A percentile compares a stretch with the other conserved stretches of the same genome.
phyloP scores from a whole-genome alignment of 2,329 filamentous ascomycete genomes.

The Fusarium luffae region DNA sequence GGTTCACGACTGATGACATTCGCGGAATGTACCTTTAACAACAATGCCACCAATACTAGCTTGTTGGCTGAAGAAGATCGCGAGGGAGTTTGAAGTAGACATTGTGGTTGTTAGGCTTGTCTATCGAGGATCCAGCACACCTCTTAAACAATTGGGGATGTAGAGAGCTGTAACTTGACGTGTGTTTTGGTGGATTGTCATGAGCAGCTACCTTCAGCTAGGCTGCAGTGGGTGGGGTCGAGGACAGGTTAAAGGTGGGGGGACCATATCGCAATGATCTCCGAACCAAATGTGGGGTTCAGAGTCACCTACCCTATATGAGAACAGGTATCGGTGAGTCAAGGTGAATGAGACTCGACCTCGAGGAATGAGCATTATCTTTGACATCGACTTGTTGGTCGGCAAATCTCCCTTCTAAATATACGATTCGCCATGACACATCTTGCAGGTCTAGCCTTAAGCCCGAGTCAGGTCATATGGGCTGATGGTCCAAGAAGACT shows the following conservation, averaged over 20 bases:
- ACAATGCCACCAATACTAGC: constrained; percentile 58
- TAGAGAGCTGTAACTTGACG: constrained; percentile 38
- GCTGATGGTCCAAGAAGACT: neutral
- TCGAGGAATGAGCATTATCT: neutral
- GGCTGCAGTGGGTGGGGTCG: constrained; percentile 33
- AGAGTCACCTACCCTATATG: neutral
- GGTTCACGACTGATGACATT: constrained; percentile 7
- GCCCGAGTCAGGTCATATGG: neutral
- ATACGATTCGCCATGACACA: neutral
- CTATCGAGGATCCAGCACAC: neutral
- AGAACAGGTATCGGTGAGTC: neutral
- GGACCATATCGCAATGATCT: neutral
- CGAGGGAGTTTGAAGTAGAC: constrained; percentile 50
- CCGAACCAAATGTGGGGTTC: neutral
- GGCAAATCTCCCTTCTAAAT: neutral
- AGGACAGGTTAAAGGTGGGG: constrained; percentile 3
- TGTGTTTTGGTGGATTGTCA: constrained; percentile 31
- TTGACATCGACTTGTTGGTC: neutral
- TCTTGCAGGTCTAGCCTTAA: neutral
- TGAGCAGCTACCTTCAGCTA: constrained; percentile 16
- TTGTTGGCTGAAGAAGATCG: constrained; percentile 60
- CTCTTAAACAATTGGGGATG: constrained; percentile 13
- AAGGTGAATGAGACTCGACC: neutral
- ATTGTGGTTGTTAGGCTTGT: constrained; percentile 47
- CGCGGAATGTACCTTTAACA: constrained; percentile 57